These are phyloP conservation scores for Cyanidium caldarium DNA, from an alignment of 23 red algal genomes.

Conservation along the genomic window DNA sequence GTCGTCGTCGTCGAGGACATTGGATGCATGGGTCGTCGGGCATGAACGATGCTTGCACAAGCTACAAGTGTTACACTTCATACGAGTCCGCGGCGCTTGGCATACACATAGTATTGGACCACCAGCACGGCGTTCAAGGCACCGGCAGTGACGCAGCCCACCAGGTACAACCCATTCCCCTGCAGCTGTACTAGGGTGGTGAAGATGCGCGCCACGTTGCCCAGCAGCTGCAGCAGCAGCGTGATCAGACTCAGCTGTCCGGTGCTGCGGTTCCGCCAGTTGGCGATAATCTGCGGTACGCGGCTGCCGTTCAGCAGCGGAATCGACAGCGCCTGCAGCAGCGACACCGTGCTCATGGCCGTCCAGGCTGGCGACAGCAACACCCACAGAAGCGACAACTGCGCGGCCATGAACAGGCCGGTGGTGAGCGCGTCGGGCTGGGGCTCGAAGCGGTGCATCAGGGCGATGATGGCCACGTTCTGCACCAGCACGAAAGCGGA, in stretches of 20 bases:
- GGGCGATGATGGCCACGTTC: slow-evolving; percentile 37
- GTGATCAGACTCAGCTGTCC: slow-evolving; percentile 76
- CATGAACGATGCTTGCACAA: too few species aligned
- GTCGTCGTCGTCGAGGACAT: too few species aligned
- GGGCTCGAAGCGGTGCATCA: slow-evolving; percentile 27
- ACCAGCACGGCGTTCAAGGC: background rate
- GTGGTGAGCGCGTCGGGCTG: background rate
- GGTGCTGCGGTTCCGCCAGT: slow-evolving; percentile 33
- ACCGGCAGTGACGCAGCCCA: background rate
- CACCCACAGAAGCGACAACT: background rate
- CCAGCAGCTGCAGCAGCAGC: slow-evolving; percentile 52
- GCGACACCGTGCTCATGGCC: slow-evolving; percentile 18
- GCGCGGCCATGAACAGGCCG: background rate
- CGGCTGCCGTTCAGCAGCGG: slow-evolving; percentile 59
- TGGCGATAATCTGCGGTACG: slow-evolving; percentile 68
- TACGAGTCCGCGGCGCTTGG: too few species aligned
- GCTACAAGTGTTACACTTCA: too few species aligned
- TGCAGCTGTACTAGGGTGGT: slow-evolving; percentile 80
- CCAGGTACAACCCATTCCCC: background rate
- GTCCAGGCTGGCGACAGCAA: slow-evolving; percentile 4
- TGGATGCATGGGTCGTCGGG: too few species aligned
- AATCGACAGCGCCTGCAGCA: slow-evolving; percentile 55
- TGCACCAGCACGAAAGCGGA: slow-evolving; percentile 58
- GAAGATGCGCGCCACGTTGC: slow-evolving; percentile 84
- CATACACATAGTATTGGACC: background rate